phyloP scores from a whole-genome alignment of 495 filamentous ascomycete genomes.

The Hypoxylon fragiforme region DNA sequence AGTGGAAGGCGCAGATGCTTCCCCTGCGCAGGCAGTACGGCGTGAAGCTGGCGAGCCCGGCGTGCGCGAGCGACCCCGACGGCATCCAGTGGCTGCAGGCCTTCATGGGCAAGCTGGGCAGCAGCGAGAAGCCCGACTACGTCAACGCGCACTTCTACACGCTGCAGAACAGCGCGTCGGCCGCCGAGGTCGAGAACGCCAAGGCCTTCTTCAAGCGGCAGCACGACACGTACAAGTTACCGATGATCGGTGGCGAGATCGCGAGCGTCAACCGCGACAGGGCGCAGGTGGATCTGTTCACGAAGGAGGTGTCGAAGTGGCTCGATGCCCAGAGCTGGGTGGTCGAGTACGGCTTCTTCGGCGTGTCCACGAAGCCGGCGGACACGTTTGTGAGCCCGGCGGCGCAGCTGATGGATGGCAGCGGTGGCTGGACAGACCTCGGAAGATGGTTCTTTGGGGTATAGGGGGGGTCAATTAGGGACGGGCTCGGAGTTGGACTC shows the following conservation, averaged over 20 bases:
- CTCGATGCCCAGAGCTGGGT: slow-evolving; percentile 44
- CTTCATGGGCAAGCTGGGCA: slow-evolving; percentile 41
- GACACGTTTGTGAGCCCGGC: slow-evolving; percentile 47
- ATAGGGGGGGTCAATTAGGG: neutral
- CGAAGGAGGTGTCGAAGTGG: slow-evolving; percentile 43
- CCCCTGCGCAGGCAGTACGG: slow-evolving; percentile 38
- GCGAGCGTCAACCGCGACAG: slow-evolving; percentile 40
- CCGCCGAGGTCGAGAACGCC: slow-evolving; percentile 37
- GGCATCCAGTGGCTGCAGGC: slow-evolving; percentile 44
- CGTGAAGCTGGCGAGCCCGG: slow-evolving; percentile 44
- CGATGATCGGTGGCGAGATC: slow-evolving; percentile 46
- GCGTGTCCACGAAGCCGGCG: slow-evolving; percentile 40
- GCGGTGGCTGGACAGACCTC: slow-evolving; percentile 42
- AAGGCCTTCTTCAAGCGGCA: slow-evolving; percentile 20
- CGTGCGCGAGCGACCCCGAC: slow-evolving; percentile 37
- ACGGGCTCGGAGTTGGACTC: slow-evolving; percentile 27
- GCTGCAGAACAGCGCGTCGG: slow-evolving; percentile 29
- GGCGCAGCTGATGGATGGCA: slow-evolving; percentile 47
- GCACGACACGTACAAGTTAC: slow-evolving; percentile 37
- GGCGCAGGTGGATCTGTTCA: slow-evolving; percentile 42
- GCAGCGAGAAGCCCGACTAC: slow-evolving; percentile 42
- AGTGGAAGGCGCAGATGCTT: slow-evolving; percentile 41
- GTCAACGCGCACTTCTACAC: slow-evolving; percentile 51
- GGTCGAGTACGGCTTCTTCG: slow-evolving; percentile 49
- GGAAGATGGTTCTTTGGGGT: slow-evolving; percentile 38